Percentiles rank a stretch among this genome's conserved stretches.
Evolutionary conservation across 1,284 basidiomycete species (phyloP).

Genomic region (Retiboletus flavoniger): DNA sequence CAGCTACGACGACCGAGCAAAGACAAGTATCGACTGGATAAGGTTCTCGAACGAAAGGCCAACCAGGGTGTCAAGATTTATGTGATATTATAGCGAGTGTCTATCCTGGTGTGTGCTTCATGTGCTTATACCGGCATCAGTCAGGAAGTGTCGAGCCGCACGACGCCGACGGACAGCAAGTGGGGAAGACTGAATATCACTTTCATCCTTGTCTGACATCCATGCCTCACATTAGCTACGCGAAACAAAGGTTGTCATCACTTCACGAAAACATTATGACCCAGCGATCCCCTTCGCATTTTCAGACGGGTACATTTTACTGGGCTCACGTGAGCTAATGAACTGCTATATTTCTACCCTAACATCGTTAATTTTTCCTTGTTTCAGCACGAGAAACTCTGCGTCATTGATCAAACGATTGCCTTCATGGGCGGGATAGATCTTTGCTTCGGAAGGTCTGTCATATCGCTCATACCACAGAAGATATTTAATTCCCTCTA

Average conservation of each 20-base stretch:
- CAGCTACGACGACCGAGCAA: conserved; percentile 82
- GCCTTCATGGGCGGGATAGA: conserved; percentile 99
- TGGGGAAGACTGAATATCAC: conserved; percentile 37
- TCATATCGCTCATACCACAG: background rate
- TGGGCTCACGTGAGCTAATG: conserved; percentile 83
- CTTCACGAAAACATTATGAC: conserved; percentile 95
- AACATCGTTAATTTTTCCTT: background rate
- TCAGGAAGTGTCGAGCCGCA: conserved; percentile 96
- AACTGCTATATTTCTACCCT: conserved; percentile 1
- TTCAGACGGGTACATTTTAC: conserved; percentile 96
- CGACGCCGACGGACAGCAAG: conserved; percentile 92
- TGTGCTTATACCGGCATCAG: conserved; percentile 38
- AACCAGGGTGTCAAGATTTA: conserved; percentile 96
- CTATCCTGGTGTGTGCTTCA: background rate
- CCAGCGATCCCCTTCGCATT: conserved; percentile 96
- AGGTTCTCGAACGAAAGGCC: conserved; percentile 88
- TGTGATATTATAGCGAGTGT: conserved; percentile 85
- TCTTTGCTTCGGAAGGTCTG: conserved; percentile 82
- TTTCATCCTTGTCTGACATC: conserved; percentile 13
- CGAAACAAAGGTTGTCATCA: conserved; percentile 83
- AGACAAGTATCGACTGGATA: conserved; percentile 87
- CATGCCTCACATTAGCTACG: conserved; percentile 56
- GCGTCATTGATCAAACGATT: conserved; percentile 96
- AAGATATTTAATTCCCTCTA: conserved; percentile 28
- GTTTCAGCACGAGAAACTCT: conserved; percentile 91